Evolutionary conservation across 768 basidiomycete species (phyloP).

Genomic region (Calocera viscosa): DNA sequence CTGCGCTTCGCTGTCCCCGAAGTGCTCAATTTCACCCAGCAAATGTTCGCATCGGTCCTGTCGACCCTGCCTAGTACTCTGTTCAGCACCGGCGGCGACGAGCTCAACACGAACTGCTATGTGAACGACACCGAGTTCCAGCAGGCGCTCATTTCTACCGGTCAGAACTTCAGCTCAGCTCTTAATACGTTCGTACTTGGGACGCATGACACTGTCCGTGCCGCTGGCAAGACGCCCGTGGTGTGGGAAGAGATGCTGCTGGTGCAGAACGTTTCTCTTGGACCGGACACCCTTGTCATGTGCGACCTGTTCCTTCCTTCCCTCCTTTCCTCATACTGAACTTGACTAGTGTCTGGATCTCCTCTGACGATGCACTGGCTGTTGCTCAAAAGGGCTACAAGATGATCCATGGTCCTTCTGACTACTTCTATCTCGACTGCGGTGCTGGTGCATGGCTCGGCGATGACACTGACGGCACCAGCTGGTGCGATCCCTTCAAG

Average conservation of each 20-base stretch:
- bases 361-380: slow-evolving; percentile 43
- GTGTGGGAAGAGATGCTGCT: slow-evolving; percentile 78
- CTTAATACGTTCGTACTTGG: slow-evolving; percentile 48
- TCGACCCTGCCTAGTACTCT: slow-evolving; percentile 41
- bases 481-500: slow-evolving; percentile 69
- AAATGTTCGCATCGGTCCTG: slow-evolving; percentile 38
- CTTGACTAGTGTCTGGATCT: slow-evolving; percentile 54
- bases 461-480: slow-evolving; percentile 24
- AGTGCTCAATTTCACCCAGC: slow-evolving; percentile 47
- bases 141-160: slow-evolving; percentile 37
- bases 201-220: slow-evolving; percentile 44
- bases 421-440: slow-evolving; percentile 65
- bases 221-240: slow-evolving; percentile 56
- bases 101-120: slow-evolving; percentile 60
- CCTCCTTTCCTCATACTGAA: slow-evolving; percentile 5
- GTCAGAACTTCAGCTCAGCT: slow-evolving; percentile 49
- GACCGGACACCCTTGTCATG: slow-evolving; percentile 46
- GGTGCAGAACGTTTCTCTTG: slow-evolving; percentile 38
- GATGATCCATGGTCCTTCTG: slow-evolving; percentile 55
- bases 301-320: slow-evolving; percentile 23
- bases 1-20: slow-evolving; percentile 54
- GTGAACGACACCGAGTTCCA: slow-evolving; percentile 48
- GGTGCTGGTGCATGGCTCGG: slow-evolving; percentile 64
- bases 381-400: slow-evolving; percentile 50
- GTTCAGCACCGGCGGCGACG: slow-evolving; percentile 64